Conservation (phyloP, 176 grass and related monocot genomes). For the Bonia amplexicaulis region DNA sequence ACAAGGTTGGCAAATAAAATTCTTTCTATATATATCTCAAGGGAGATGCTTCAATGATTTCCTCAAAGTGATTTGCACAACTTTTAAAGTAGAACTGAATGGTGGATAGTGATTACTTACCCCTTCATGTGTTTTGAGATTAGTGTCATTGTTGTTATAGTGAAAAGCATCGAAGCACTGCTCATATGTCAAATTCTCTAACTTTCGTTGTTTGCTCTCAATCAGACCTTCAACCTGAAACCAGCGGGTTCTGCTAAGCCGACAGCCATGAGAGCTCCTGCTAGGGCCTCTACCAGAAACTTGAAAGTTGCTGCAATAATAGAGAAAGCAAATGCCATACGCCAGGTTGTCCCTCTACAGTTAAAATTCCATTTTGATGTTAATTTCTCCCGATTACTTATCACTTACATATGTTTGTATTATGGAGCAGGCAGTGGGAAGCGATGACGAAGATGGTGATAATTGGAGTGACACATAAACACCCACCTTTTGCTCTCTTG, state of each 20-base stretch:
- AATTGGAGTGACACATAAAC: constrained; percentile 77
- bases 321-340: constrained; percentile 92
- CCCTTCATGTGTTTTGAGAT: too few relatives aligned
- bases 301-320: constrained; percentile 93
- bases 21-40: too few relatives aligned
- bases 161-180: too few relatives aligned
- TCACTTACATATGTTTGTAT: neutral
- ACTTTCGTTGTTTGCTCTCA: constrained; percentile 20
- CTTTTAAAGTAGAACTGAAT: too few relatives aligned
- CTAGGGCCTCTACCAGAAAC: constrained; percentile 54
- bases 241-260: constrained; percentile 42
- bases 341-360: constrained; percentile 51
- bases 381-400: neutral
- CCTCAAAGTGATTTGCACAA: too few relatives aligned
- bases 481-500: neutral
- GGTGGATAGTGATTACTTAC: too few relatives aligned
- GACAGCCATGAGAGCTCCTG: constrained; percentile 46
- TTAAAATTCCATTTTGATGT: neutral
- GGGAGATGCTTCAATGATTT: too few relatives aligned
- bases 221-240: constrained; percentile 83
- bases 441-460: constrained; percentile 94
- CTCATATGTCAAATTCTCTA: neutral
- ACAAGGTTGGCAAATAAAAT: constrained; percentile 57
- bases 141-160: too few relatives aligned
- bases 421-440: constrained; percentile 72